phyloP scores from a whole-genome alignment of 2,329 filamentous ascomycete genomes.

The Penicillium sp. region DNA sequence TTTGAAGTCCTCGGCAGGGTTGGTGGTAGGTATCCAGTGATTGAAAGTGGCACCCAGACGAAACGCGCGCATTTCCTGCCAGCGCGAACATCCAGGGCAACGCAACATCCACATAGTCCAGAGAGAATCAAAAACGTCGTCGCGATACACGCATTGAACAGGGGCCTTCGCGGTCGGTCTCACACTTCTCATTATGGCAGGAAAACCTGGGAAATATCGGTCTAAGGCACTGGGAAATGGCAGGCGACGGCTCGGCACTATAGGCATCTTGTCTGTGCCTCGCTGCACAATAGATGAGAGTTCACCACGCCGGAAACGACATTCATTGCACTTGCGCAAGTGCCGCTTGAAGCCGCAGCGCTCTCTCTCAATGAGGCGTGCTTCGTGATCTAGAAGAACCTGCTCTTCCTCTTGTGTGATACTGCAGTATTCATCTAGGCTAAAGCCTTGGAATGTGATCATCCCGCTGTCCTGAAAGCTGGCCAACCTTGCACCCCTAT shows the following conservation, averaged over 20 bases:
- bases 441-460: neutral
- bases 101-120: neutral
- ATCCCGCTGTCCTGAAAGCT: neutral
- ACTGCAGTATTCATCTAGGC: neutral
- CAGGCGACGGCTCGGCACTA: neutral
- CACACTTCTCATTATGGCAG: neutral
- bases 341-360: conserved; percentile 11
- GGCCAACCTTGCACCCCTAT: neutral
- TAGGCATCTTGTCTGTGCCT: neutral
- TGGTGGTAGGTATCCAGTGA: neutral
- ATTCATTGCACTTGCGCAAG: conserved; percentile 13
- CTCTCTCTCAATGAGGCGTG: neutral
- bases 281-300: neutral
- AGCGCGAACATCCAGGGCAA: neutral
- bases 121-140: neutral
- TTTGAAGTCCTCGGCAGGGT: neutral
- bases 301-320: conserved; percentile 2
- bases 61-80: conserved; percentile 1
- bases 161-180: neutral
- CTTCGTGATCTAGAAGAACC: conserved; percentile 4
- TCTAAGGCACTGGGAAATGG: conserved; percentile 3
- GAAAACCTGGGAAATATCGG: conserved; percentile 7
- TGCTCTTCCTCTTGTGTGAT: conserved; percentile 1
- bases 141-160: neutral
- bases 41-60: neutral